Base-by-base conservation (phyloP, 1,284 basidiomycete genomes). In the Pterula multifida region DNA sequence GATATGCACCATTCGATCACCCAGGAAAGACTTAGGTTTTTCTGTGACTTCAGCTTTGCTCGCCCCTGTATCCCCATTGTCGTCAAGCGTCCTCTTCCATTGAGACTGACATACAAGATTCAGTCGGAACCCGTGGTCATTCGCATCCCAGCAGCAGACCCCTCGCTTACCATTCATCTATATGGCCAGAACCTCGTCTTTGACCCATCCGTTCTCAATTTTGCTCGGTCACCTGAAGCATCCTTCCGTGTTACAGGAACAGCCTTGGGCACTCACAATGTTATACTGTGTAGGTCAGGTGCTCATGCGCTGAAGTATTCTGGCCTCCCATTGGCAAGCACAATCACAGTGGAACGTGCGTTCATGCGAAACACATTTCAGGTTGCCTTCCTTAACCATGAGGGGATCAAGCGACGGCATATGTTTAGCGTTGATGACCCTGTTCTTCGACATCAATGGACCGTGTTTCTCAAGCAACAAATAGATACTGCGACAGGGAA, bases 321-420 rank as follows among this genome's bases (percentile, higher is more conserved):
- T 0, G 83, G 85, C 17, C 67, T 97, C 24, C 86, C 90, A 15
- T 70, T 85, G 49, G 87, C 81, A 59, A 81, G 77, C 54, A 72
- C 79, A 4, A 71, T 97, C 56, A 72, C 77, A 23, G 81, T 96
- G 52, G 93, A 96, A 63, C 79, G 92, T 22, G 82, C 86, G 0
- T 94, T 94, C 68, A 95, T 96, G 92, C 80, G 83, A 48, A 85
- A 94, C 61, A 94, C 90, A 0, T 92, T 96, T 71, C 89, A 94
- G 61, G 67, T 96, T 21, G 81, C 89, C 2, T 96, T 96, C 66
- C 58, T 77, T 42, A 85, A 85, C 56, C 82, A 85, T 56, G 63
- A 70, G 15, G 80, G 81, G 23, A 56, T 69, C 51, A 86, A 85
- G 63, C 76, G 91, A 55, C 81, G 84, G 61, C 96, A 96, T 66